Conservation (phyloP, 73 alveolate species). For the Paramecium biaurelia region DNA sequence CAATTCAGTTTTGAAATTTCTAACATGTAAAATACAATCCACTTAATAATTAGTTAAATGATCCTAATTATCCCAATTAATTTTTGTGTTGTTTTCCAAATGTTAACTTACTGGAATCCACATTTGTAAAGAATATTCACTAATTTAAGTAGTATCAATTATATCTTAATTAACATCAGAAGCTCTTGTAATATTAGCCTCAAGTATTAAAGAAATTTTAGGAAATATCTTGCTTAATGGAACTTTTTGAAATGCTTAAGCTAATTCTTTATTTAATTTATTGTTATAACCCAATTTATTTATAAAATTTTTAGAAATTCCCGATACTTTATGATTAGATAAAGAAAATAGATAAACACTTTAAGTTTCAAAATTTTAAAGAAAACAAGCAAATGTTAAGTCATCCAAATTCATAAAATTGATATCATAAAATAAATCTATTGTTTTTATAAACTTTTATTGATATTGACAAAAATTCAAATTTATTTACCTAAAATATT, state of each 20-base stretch:
- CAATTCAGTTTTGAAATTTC: neutral
- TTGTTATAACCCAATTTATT: neutral
- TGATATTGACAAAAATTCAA: neutral
- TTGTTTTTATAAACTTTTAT: neutral
- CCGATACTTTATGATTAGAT: neutral
- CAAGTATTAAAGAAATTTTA: neutral
- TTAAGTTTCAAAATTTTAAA: conserved; percentile 26
- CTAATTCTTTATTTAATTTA: neutral
- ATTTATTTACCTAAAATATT: neutral
- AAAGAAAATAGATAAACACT: neutral
- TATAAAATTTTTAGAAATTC: neutral
- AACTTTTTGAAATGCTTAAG: neutral
- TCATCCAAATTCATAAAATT: conserved; percentile 10
- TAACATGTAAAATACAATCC: neutral
- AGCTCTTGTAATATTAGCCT: neutral
- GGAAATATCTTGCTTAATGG: neutral
- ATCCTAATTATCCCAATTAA: conserved; percentile 17
- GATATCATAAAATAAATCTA: conserved; percentile 9
- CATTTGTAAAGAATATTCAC: neutral
- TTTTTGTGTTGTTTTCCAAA: neutral
- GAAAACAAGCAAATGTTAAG: conserved; percentile 9
- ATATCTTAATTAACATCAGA: neutral
- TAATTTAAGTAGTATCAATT: neutral
- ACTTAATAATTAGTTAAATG: neutral
- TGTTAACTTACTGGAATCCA: neutral